Evolutionary conservation across 306 rosid genomes (phyloP), one percentile per base, ranked within the genome.

Genomic region (Sophora flavescens): DNA sequence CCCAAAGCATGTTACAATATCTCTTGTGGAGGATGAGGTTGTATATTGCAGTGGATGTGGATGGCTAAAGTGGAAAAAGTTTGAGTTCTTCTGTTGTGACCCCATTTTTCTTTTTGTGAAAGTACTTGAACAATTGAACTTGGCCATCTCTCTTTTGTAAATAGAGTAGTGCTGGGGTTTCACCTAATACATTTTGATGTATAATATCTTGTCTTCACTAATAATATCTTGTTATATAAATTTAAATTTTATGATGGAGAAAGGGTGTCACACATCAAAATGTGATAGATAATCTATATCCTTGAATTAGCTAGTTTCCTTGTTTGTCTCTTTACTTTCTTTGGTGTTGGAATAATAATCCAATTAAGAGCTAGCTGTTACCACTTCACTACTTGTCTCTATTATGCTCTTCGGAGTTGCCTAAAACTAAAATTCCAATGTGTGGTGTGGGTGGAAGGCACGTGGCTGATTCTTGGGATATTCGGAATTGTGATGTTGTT

Each of bases 11-110:
- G 6, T 78, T 13, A 53, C 17, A 6, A 66, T 12, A 4, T 72
- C 82, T 71, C 6, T 36, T 28, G 63, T 76, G 7, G 77, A 50
- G 6, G 81, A 38, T 18, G 78, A 53, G 45, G 79, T 83, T 16
- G 47, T 70, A 13, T 28, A 53, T 76, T 79, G 79, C 59, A 88
- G 26, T 30, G 86, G 80, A 77, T 88, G 92, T 67, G 86, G 88
- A 61, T 90, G 96, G 82, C 89, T 86, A 51, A 90, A 88, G 81
- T 90, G 96, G 62, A 70, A 51, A 71, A 83, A 68, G 32, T n/a
- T 70, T 58, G 72, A 80, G 64, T 78, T 61, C 60, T 54, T 76
- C 13, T 76, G 52, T 9, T 42, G 5, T 68, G 71, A 75, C 70
- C 13, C 84, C 87, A 85, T 80, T 58, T 74, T 47, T 39, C 35